Evolutionary conservation across 345 rosid species (phyloP), one percentile per base, ranked within the genome.

Genomic region (Euphorbia lathyris): DNA sequence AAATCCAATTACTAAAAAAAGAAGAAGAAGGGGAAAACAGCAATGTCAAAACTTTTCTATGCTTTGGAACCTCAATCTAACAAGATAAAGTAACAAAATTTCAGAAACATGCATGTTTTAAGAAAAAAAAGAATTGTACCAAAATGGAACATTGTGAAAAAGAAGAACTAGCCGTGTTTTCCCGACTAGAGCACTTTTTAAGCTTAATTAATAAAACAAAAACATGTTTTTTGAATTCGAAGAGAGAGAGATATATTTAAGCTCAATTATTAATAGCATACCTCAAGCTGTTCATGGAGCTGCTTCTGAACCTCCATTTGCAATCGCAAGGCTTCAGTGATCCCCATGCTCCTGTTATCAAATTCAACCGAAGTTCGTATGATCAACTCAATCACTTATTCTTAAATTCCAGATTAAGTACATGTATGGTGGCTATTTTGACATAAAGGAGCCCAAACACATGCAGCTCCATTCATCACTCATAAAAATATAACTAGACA

Each of bases 271-370:
- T 30, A 65, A 48, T 43, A 56, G 58, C 69, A 74, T 74, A 90
- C 98, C 97, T 93, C 98, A 70, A 90, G 97, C 75, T 93, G 98
- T 80, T 90, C 98, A 43, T 93, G 98, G 67, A 93, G 96, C 63
- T 63, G 89, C 85, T 90, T 93, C 78, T 93, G 98, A 75, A 93
- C 97, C 81, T 90, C 89, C 92, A 93, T 84, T 81, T 93, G 98
- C 84, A 93, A 64, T 60, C 90, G 80, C 80, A 93, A 77, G 47
- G 98, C 93, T 86, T 90, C 97, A 22, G 93, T 87, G 71, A 88
- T 79, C 63, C 84, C 86, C 61, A 81, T 77, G 72, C 81, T 82
- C 81, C 91, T 88, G 86, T 60, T 34, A 40, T 40, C 43, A 40
- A 45, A 45, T 64, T 56, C 12, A 76, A 53, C 29, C 43, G 64